Percentiles rank a stretch among this genome's conserved stretches.
Evolutionary conservation across 768 basidiomycete genomes (phyloP).

Genomic region (Naganishia friedmannii): DNA sequence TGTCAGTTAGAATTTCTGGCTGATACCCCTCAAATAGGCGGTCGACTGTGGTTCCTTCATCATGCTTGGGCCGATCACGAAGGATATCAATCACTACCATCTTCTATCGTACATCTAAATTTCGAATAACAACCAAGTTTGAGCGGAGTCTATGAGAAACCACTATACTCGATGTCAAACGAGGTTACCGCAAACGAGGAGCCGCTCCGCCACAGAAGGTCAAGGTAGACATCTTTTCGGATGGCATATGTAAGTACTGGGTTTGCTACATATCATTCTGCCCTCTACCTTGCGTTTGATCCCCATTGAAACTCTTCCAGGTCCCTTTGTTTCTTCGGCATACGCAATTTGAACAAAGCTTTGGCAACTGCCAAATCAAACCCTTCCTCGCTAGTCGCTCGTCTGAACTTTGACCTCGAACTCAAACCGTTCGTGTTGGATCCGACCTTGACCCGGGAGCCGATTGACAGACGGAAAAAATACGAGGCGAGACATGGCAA

Average conservation of each 20-base stretch:
- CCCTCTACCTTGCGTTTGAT: background rate
- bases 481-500: slow-evolving; percentile 58
- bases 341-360: slow-evolving; percentile 32
- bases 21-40: no score
- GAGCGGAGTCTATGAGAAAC: no score
- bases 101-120: no score
- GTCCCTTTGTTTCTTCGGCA: slow-evolving; percentile 40
- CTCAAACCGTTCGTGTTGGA: slow-evolving; percentile 58
- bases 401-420: slow-evolving; percentile 54
- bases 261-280: no score
- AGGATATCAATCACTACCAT: no score
- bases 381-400: slow-evolving; percentile 44
- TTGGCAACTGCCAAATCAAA: slow-evolving; percentile 34
- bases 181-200: background rate
- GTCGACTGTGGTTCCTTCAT: no score
- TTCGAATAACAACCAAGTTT: no score
- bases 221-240: slow-evolving; percentile 40
- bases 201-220: background rate
- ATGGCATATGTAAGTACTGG: slow-evolving; percentile 36
- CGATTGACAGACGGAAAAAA: slow-evolving; percentile 33
- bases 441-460: slow-evolving; percentile 49
- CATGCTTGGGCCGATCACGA: no score
- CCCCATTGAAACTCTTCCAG: background rate
- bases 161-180: background rate
- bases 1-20: no score